Conservation (phyloP, 768 basidiomycete species). For the Pleurotus pulmonarius region DNA sequence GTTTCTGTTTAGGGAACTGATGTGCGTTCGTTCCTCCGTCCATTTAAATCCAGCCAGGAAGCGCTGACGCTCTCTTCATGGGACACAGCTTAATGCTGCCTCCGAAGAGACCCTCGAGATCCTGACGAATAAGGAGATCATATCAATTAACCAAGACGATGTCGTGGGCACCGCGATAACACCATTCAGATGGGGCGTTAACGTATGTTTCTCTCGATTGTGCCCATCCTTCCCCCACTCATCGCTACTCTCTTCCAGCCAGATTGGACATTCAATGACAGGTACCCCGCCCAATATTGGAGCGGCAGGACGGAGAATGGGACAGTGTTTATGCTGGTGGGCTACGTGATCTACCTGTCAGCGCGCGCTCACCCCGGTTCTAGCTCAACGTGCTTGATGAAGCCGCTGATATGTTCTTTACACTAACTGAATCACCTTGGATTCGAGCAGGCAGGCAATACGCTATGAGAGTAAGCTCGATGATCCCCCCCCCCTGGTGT, state of each 20-base stretch:
- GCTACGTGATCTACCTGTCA: slow-evolving; percentile 11
- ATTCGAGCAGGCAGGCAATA: slow-evolving; percentile 62
- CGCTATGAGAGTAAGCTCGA: slow-evolving; percentile 44
- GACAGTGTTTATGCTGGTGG: slow-evolving; percentile 63
- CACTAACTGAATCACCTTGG: slow-evolving; percentile 62
- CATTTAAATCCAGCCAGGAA: neutral
- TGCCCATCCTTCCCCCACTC: no score
- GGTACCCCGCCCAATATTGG: slow-evolving; percentile 70
- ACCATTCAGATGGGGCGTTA: slow-evolving; percentile 69
- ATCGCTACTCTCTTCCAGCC: slow-evolving; percentile 20
- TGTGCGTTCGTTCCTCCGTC: slow-evolving; percentile 26
- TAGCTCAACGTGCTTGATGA: slow-evolving; percentile 56
- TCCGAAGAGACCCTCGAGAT: neutral
- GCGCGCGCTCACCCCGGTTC: neutral
- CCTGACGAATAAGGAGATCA: slow-evolving; percentile 48
- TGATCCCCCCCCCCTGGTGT: neutral
- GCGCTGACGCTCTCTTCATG: neutral
- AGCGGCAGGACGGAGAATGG: slow-evolving; percentile 64
- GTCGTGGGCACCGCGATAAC: slow-evolving; percentile 56
- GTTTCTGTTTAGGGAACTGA: slow-evolving; percentile 44
- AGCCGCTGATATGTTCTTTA: slow-evolving; percentile 51
- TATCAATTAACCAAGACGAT: slow-evolving; percentile 68
- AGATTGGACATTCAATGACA: slow-evolving; percentile 36
- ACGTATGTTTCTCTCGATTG: slow-evolving; percentile 34
- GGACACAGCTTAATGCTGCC: neutral